Evolutionary conservation across 2,329 filamentous ascomycete species (phyloP), one percentile per base, ranked within the genome.

Genomic region (Fusarium zealandicum): DNA sequence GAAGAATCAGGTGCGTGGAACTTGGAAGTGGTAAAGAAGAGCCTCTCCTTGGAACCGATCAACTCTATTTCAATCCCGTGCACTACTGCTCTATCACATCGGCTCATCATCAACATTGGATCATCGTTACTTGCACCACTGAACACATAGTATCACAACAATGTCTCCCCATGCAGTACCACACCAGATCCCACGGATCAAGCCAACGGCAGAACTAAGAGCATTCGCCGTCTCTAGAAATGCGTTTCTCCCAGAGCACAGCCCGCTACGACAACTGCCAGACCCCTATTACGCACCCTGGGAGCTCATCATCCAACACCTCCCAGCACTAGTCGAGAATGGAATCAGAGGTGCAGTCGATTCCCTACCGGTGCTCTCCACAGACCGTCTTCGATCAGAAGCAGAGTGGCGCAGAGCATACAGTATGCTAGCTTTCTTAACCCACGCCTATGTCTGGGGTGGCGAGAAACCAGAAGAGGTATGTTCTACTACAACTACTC

Each of bases 381-480:
- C 88, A 1, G 78, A 84, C 14, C 77, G 81, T 6, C 78, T 96
- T 6, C 71, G 73, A 4, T 81, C 80, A 2, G 86, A 90, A 63
- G 74, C 82, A 1, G 89, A 96, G 76, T 96, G 90, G 90, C 81
- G 88, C 60, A 81, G 92, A 63, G 92, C 92, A 49, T 96, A 96
- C 72, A 82, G 87, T 3, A 80, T 96, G 7, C 78, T 97, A 35
- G 85, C 83, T 0, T 95, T 96, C 67, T 82, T 96, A 49, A 81
- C 90, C 1, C 92, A 98, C 73, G 88, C 85, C 9, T 96, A 96
- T 73, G 86, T 97, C 16, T 98, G 93, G 93, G 91, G 92, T 50
- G 91, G 90, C 17, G 84, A 90, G 36, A 81, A 78, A 49, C 89
- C 92, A 2, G 80, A 82, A 56, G 89, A 95, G 75, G 90, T 92